Evolutionary conservation across 805 yeast genomes (phyloP), one percentile per base, ranked within the genome.

Genomic region (Starmerella vaccinii): DNA sequence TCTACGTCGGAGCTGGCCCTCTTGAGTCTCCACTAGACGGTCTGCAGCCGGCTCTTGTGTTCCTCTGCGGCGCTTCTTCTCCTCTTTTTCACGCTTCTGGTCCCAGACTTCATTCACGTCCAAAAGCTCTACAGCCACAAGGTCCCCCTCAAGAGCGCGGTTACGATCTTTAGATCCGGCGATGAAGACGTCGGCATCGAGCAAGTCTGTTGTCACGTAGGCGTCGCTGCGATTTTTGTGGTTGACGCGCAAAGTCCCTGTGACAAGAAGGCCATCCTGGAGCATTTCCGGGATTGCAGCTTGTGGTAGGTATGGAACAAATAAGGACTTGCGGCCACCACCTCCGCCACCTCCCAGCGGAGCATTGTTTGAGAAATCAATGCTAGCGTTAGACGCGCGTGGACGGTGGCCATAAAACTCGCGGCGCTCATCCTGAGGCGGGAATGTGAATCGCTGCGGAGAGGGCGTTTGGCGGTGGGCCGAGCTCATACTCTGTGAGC

Each of bases 91-190:
- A 63, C 87, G 82, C 66, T 90, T 92, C 22, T 95, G 82, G 29
- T 80, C 87, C 98, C 98, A 92, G 29, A 92, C 98, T 63, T 92
- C 98, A 66, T 92, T 97, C 35, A 92, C 98, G 21, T 84, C 85
- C 51, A 92, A 76, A 56, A 92, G 75, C 66, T 92, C 98, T 21
- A 92, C 89, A 0, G 98, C 98, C 35, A 92, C 98, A 47, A 87
- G 71, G 65, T 92, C 98, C 51, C 97, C 96, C 68, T 92, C 98
- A 49, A 92, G 71, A 2, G 98, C 97, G 65, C 98, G 81, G 68
- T 92, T 92, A 66, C 98, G 84, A 68, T 92, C 98, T 66, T 92
- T 92, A 10, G 97, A 89, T 10, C 98, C 98, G 71, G 97, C 92
- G 58, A 92, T 92, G 63, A 88, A 92, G 54, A 92, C 87, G 67